Base-by-base conservation (phyloP, 2,329 filamentous ascomycete species). In the Neobulgaria alba region DNA sequence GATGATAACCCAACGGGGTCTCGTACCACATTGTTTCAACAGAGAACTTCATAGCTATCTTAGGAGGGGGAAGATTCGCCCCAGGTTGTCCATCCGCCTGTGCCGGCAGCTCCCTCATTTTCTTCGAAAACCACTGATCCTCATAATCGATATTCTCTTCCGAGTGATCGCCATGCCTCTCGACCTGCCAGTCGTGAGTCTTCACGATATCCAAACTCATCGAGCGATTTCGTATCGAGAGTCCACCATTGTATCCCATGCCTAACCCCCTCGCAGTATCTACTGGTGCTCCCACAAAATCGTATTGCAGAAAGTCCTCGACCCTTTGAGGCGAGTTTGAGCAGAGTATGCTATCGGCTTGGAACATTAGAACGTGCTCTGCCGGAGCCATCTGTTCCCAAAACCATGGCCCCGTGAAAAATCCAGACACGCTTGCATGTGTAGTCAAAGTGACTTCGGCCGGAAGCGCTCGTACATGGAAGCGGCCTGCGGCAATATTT, bases 271-370 rank as follows among this genome's bases (percentile, higher is more conserved):
- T 14, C 14, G 15, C 30, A 7, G 10, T 3, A 15, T 33, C 30
- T 8, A 33, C 30, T 12, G 49, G 44, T 2, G 49, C 49, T 3
- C 49, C 49, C 7, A 52, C 48, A 36, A 51, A 74, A 39, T 49
- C 39, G 20, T 47, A 51, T 17, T 47, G 37, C 7, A 51, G 39
- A 19, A 39, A 49, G 19, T 49, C 43, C 8, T 51, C 46, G 1
- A 47, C 42, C 17, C n/a, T 42, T 8, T 41, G 14, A 5, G 38
- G 43, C 12, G 36, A 42, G 54, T 73, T 74, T 48, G 69, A 68
- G 53, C 72, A 75, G 32, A 74, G 54, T 35, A 74, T 69, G 50
- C 65, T 70, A 57, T 75, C 72, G 10, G 68, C 68, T 56, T 75
- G 70, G 57, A 73, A 75, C 29, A 73, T 52, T 14, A 75, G 63